Base-by-base conservation (phyloP, 148 eudicot genomes). In the Amaranthus palmeri region DNA sequence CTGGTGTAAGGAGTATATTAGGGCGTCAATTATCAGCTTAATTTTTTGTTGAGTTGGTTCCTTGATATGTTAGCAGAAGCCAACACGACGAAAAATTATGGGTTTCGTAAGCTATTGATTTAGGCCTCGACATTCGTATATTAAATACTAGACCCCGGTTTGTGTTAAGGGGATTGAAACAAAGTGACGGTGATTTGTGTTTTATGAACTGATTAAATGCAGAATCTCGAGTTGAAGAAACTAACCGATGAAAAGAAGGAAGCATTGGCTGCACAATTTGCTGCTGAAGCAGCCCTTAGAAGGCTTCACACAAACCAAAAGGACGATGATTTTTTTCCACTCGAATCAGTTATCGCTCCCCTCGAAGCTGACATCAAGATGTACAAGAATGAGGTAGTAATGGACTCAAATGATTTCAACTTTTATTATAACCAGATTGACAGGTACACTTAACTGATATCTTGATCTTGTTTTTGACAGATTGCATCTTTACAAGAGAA, bases 231-330 rank as follows among this genome's bases (percentile, higher is more conserved):
- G 72, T 84, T 87, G 51, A 88, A 82, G 77, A 89, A 86, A 72
- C 79, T 95, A 73, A 76, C 71, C 54, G 80, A 83, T 18, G 99
- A 89, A 76, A 95, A 88, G 81, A 92, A 82, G 77, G 92, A 87
- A 71, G 99, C 99, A 60, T 78, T 91, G 78, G 82, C 90, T 64
- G 97, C 99, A 53, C 99, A 92, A 74, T 92, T 81, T 82, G 99
- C 97, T 69, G 97, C 92, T 43, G 98, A 95, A 84, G 83, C 88
- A 67, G 83, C 96, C 73, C 92, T 95, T 68, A 81, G 93, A 83
- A 85, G 97, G 82, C 87, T 95, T 54, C 81, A 95, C 51, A 81
- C 89, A 51, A 72, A 77, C 77, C 97, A 86, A 74, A 92, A 88
- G 77, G 96, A 95, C 48, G 87, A 89, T 44, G 86, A 85, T 67